Evolutionary conservation across 2,329 filamentous ascomycete genomes (phyloP).

Genomic region (Diaporthe australafricana): DNA sequence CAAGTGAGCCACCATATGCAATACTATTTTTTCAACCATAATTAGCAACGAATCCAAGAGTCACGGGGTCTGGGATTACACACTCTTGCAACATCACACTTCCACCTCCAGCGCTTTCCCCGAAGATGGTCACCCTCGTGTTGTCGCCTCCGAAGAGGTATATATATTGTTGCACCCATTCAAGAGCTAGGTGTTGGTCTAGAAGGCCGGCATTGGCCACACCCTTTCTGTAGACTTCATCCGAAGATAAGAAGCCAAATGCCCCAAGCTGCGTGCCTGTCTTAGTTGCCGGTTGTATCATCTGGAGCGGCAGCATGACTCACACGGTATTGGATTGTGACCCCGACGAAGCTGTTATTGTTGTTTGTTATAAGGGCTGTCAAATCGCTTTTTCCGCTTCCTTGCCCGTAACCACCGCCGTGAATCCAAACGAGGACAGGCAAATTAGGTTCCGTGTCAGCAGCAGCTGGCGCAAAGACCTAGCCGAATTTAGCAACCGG

Average conservation of each 20-base stretch:
- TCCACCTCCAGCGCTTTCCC: constrained; percentile 66
- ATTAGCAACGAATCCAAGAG: not conserved
- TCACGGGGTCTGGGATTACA: not conserved
- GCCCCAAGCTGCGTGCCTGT: constrained; percentile 33
- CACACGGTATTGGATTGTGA: not conserved
- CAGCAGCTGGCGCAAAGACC: not conserved
- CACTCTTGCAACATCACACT: constrained; percentile 54
- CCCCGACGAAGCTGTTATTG: not conserved
- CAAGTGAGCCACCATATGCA: constrained; percentile 21
- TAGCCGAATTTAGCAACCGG: not conserved
- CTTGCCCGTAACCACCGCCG: not conserved
- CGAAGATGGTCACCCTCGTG: constrained; percentile 63
- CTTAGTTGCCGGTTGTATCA: not conserved
- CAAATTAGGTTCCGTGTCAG: not conserved
- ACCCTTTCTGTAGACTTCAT: constrained; percentile 36
- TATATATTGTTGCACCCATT: constrained; percentile 67
- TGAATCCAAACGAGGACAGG: not conserved
- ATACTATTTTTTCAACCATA: not conserved
- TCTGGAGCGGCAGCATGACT: not conserved
- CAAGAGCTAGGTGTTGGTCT: constrained; percentile 63
- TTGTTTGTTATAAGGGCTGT: not conserved
- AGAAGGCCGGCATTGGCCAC: constrained; percentile 64
- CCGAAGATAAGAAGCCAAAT: constrained; percentile 39
- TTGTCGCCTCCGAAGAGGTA: constrained; percentile 65
- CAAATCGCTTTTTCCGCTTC: not conserved